Base-by-base conservation (phyloP, 768 basidiomycete genomes). In the Russula sp. region DNA sequence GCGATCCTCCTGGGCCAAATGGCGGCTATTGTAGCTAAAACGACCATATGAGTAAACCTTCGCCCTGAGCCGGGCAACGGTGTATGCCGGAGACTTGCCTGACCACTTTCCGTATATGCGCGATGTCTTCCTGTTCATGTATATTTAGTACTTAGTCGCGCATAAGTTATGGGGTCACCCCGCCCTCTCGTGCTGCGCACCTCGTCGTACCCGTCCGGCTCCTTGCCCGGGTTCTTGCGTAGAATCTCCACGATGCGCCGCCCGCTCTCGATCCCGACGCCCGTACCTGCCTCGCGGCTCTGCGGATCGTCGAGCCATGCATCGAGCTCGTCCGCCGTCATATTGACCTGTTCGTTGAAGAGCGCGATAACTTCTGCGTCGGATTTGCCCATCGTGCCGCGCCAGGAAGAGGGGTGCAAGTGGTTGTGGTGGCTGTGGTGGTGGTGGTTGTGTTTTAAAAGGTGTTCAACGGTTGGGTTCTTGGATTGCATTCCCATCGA, bases 71-170 rank as follows among this genome's bases (percentile, higher is more conserved):
- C 27, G 27, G 27, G 27, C 27, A 27, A 27, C 27, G 27, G 27
- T 27, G 27, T 27, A 14, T 27, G n/a, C 14, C 48, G 48, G 11
- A 13, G 11, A 65, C 70, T 47, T 45, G 74, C 74, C 69, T 63
- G 18, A 74, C 72, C 27, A 75, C 73, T 59, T 73, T 74, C 31
- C 73, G 65, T 65, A 74, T 73, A 61, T 74, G 73, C 62, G 68
- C 67, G n/a, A 73, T 69, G 37, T 73, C 73, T 40, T 71, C 69
- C 72, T 75, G 48, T 13, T 27, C 52, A 16, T 8, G 51, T 54
- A 9, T 13, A 47, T 20, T 50, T 34, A 55, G 40, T 13, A 6
- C 37, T 27, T 6, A 14, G 32, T 13, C 11, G 39, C 14, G 14
- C 39, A 31, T 34, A 34, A 50, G 51, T 40, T 40, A 27, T 27